A percentile compares a stretch with the other conserved stretches of the same genome.
These are phyloP conservation scores for Lojkania enalia DNA, from an alignment of 2,329 filamentous ascomycete species.

Conservation along the genomic window DNA sequence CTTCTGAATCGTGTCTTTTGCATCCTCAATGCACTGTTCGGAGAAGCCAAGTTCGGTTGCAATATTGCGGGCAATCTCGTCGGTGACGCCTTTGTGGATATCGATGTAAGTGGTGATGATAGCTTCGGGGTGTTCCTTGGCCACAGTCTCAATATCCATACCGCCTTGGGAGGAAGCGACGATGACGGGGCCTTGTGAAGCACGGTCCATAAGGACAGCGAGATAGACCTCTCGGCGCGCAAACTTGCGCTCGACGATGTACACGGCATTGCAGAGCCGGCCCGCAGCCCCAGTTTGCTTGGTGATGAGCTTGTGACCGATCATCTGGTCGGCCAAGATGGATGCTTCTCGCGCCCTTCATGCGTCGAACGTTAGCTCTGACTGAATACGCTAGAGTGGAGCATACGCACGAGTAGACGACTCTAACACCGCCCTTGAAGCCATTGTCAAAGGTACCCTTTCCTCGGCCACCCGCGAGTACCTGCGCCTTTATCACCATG, in stretches of 20 bases:
- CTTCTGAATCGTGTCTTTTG: conserved; percentile 96
- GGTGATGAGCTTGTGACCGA: conserved; percentile 98
- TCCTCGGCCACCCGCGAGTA: conserved; percentile 94
- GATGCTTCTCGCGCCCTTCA: conserved; percentile 79
- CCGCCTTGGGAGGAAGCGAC: conserved; percentile 97
- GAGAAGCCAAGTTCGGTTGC: conserved; percentile 94
- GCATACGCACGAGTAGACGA: conserved; percentile 82
- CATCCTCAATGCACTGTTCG: conserved; percentile 94
- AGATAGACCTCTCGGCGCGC: conserved; percentile 99
- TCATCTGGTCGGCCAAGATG: conserved; percentile 99
- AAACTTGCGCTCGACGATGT: conserved; percentile 99
- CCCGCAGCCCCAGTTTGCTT: conserved; percentile 97
- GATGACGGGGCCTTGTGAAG: conserved; percentile 87
- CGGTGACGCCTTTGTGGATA: conserved; percentile 92
- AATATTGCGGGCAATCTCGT: conserved; percentile 89
- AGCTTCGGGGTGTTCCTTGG: conserved; percentile 95
- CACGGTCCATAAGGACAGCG: conserved; percentile 96
- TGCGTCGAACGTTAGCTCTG: conserved; percentile 7
- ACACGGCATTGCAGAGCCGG: conserved; percentile 94
- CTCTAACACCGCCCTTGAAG: conserved; percentile 96
- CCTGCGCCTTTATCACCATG: conserved; percentile 99
- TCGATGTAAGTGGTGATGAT: conserved; percentile 93
- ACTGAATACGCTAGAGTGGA: conserved; percentile 3
- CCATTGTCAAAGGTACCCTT: conserved; percentile 98
- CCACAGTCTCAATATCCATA: conserved; percentile 98